phyloP scores from a whole-genome alignment of 139 green algal species.

The Chlamydomonas asymmetrica region DNA sequence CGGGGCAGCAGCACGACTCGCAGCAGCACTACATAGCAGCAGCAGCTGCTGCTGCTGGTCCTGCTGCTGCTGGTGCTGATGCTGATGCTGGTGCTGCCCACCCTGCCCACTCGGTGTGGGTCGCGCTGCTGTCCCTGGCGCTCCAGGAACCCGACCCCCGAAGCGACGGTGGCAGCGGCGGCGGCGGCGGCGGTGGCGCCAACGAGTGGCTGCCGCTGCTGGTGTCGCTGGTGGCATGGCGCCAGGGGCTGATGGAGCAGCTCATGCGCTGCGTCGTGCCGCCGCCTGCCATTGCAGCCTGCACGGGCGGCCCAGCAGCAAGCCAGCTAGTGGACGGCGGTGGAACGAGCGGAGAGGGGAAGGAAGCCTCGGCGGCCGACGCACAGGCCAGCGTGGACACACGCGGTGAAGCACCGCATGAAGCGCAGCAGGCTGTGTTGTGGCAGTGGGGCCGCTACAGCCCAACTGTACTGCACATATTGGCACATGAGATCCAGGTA shows the following conservation, averaged over 20 bases:
- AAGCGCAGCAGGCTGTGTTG: too few species aligned
- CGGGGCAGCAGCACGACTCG: too few species aligned
- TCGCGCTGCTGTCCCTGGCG: neutral
- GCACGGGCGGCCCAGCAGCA: neutral
- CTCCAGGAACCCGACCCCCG: neutral
- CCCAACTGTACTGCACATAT: conserved; percentile 30
- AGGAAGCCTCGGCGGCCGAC: neutral
- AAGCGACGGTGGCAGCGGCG: neutral
- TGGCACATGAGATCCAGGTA: conserved; percentile 30
- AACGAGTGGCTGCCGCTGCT: conserved; percentile 3
- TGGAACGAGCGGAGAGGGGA: neutral
- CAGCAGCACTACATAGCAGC: neutral
- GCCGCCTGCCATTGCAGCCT: too few species aligned
- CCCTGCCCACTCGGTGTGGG: neutral
- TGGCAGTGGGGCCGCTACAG: conserved; percentile 1
- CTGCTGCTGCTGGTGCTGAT: neutral
- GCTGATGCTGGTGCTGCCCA: neutral
- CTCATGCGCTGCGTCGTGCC: neutral
- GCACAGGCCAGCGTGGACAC: neutral
- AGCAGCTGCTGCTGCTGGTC: neutral
- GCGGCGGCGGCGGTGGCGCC: neutral
- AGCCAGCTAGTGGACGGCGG: too few species aligned
- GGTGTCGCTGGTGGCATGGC: conserved; percentile 1
- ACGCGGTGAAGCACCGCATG: too few species aligned
- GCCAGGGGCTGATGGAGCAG: conserved; percentile 12